Evolutionary conservation across 2,329 filamentous ascomycete genomes (phyloP).

Genomic region (Ascosphaera apis): DNA sequence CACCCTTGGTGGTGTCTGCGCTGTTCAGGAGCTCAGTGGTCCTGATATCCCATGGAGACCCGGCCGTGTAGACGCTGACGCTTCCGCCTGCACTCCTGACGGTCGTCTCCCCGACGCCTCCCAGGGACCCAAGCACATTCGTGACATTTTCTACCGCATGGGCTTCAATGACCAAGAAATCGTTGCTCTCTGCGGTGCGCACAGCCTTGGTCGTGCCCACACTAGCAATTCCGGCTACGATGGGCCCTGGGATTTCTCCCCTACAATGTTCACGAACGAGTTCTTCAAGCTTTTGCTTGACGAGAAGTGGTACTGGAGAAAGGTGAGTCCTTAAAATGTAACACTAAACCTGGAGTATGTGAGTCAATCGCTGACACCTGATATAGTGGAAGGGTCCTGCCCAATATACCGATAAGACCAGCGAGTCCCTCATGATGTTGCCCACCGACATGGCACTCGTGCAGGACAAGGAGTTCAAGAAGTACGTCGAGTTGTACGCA

Average conservation of each 20-base stretch:
- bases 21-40: slow-evolving; percentile 89
- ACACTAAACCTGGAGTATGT: background rate
- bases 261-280: slow-evolving; percentile 81
- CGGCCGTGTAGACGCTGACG: slow-evolving; percentile 58
- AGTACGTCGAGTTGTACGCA: slow-evolving; percentile 66
- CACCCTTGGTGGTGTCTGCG: slow-evolving; percentile 67
- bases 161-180: slow-evolving; percentile 96
- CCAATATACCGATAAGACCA: slow-evolving; percentile 73
- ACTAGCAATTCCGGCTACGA: slow-evolving; percentile 67
- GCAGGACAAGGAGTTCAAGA: slow-evolving; percentile 68
- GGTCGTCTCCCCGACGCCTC: slow-evolving; percentile 68
- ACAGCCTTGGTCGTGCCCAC: slow-evolving; percentile 79
- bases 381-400: slow-evolving; percentile 58
- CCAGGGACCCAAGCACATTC: slow-evolving; percentile 59
- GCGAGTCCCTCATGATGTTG: slow-evolving; percentile 90
- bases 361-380: slow-evolving; percentile 1
- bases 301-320: slow-evolving; percentile 84
- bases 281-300: slow-evolving; percentile 72
- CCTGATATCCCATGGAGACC: slow-evolving; percentile 73
- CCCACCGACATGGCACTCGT: slow-evolving; percentile 74
- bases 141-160: slow-evolving; percentile 89
- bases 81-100: slow-evolving; percentile 73
- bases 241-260: slow-evolving; percentile 81
- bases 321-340: slow-evolving; percentile 14
- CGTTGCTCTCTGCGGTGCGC: slow-evolving; percentile 66